These are phyloP conservation scores for Ambispora gerdemannii DNA, from an alignment of 192 early-diverging fungal genomes.

Conservation along the genomic window DNA sequence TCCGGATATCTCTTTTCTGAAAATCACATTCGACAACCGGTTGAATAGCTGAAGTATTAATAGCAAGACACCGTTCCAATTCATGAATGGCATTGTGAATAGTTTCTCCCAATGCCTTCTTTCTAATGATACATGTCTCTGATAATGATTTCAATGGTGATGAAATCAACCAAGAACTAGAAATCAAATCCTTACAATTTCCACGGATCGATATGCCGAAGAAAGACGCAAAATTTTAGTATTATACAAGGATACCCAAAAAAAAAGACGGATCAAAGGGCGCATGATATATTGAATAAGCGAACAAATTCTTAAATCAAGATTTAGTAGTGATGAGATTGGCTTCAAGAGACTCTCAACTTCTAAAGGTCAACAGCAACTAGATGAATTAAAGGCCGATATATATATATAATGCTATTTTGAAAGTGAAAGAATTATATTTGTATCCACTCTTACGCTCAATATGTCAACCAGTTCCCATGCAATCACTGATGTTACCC, in stretches of 20 bases:
- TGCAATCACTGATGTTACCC: neutral
- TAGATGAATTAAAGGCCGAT: neutral
- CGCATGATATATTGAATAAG: neutral
- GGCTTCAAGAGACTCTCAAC: neutral
- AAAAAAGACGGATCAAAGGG: neutral
- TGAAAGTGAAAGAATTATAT: neutral
- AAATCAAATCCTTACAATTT: neutral
- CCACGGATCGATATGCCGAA: neutral
- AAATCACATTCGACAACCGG: neutral
- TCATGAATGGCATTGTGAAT: neutral
- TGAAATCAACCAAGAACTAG: neutral
- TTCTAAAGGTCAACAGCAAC: neutral
- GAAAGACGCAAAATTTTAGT: neutral
- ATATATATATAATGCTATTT: neutral
- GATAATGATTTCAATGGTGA: neutral
- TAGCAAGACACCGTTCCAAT: neutral
- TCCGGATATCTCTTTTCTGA: neutral
- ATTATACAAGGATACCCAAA: neutral
- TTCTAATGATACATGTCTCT: neutral
- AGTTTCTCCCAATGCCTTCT: neutral
- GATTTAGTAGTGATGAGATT: neutral
- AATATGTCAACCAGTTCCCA: neutral
- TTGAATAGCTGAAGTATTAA: constrained; percentile 1
- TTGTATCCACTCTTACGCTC: neutral
- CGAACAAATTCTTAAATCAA: neutral